phyloP scores from a whole-genome alignment of 202 grass and related monocot genomes.

The Schoenoplectus tabernaemontani region DNA sequence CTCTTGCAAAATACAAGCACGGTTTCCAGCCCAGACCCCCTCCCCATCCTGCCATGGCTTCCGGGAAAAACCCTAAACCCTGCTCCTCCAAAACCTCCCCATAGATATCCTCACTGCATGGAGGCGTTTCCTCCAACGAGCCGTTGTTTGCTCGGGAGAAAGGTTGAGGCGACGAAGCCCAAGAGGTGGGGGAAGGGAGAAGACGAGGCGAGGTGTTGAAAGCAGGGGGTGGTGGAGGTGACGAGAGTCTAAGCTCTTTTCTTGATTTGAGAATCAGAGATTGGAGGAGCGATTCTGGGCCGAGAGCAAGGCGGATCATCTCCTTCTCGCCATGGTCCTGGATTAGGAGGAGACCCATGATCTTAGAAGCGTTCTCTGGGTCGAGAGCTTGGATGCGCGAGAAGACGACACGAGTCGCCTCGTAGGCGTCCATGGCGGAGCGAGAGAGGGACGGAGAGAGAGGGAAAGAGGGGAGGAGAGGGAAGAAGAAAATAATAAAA shows the following conservation, averaged over 20 bases:
- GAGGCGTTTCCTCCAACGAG: slow-evolving; percentile 1
- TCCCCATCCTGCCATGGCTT: slow-evolving; percentile 17
- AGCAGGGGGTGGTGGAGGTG: neutral
- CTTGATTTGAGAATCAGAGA: slow-evolving; percentile 37
- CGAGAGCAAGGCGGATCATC: slow-evolving; percentile 72
- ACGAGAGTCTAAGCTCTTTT: slow-evolving; percentile 27
- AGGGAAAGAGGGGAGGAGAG: neutral
- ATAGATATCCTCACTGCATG: slow-evolving; percentile 18
- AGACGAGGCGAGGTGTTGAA: neutral
- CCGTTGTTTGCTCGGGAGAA: slow-evolving; percentile 27
- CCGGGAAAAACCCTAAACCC: slow-evolving; percentile 21
- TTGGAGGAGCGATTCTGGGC: slow-evolving; percentile 62
- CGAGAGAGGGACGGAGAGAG: neutral
- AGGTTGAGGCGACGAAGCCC: slow-evolving; percentile 19
- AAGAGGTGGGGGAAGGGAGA: neutral
- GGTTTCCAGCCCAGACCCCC: slow-evolving; percentile 41
- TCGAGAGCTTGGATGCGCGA: slow-evolving; percentile 52
- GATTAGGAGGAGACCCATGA: slow-evolving; percentile 56
- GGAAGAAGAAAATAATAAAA: slow-evolving; percentile 5
- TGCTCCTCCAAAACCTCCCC: slow-evolving; percentile 31
- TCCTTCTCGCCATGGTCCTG: slow-evolving; percentile 62
- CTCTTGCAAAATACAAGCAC: slow-evolving; percentile 64
- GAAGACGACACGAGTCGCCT: slow-evolving; percentile 73
- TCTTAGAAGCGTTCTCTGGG: slow-evolving; percentile 53
- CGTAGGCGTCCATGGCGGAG: slow-evolving; percentile 61